These are phyloP conservation scores for Candolleomyces eurysporus DNA, from an alignment of 768 basidiomycete species.

Conservation along the genomic window DNA sequence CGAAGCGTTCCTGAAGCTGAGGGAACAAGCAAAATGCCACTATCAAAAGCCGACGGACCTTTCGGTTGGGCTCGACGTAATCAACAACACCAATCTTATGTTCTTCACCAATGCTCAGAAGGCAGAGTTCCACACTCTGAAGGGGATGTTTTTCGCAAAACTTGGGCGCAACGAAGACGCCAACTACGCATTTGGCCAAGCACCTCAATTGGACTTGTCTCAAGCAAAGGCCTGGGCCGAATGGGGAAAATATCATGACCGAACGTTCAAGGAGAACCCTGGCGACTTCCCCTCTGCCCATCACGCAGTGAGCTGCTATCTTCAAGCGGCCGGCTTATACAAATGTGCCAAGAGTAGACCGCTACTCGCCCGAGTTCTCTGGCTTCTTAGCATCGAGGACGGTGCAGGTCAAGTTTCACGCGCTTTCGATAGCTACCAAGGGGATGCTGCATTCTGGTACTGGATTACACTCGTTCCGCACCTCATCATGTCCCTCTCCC, in stretches of 20 bases:
- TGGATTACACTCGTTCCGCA: constrained; percentile 99
- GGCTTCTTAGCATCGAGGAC: constrained; percentile 95
- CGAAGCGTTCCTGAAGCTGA: constrained; percentile 96
- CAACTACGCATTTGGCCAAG: constrained; percentile 88
- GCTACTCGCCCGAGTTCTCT: constrained; percentile 88
- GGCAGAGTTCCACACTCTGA: constrained; percentile 97
- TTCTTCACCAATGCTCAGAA: constrained; percentile 95
- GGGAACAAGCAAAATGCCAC: constrained; percentile 97
- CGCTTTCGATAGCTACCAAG: constrained; percentile 93
- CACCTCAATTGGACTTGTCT: constrained; percentile 92
- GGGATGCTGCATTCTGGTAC: constrained; percentile 96
- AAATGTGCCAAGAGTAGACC: constrained; percentile 92
- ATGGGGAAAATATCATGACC: constrained; percentile 94
- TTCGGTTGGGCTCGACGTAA: constrained; percentile 93
- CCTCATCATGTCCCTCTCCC: constrained; percentile 82
- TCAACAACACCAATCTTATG: constrained; percentile 99
- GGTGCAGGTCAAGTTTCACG: constrained; percentile 63
- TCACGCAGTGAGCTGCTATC: constrained; percentile 94
- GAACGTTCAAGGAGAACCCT: constrained; percentile 86
- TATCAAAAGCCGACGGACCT: constrained; percentile 94
- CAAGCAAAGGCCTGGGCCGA: constrained; percentile 98
- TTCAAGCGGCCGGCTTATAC: constrained; percentile 95
- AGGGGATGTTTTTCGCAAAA: constrained; percentile 97
- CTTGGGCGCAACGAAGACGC: constrained; percentile 87
- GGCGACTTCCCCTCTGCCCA: constrained; percentile 73